Evolutionary conservation across 306 rosid genomes (phyloP), one percentile per base, ranked within the genome.

Genomic region (Gleditsia sinensis): DNA sequence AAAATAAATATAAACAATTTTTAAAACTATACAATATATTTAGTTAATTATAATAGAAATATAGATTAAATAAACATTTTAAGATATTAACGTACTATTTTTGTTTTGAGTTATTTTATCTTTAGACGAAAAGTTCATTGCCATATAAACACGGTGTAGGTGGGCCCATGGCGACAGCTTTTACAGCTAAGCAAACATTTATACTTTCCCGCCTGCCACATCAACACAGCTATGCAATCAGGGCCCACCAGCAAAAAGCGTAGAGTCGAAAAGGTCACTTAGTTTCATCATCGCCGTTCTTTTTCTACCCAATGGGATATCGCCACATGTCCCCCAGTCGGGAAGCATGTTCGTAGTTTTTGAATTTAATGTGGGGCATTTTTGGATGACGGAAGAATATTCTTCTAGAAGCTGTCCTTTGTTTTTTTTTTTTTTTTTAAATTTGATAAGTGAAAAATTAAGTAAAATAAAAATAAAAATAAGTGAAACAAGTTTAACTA

Each of bases 181-280:
- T 20, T 5, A 20, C 66, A 59, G 79, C 63, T 30, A 49, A 56
- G 48, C 51, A 48, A 45, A 45, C 75, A 16, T 17, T 33, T 63
- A 19, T 66, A 57, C 63, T 45, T 49, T 2, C 53, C 37, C 3
- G 50, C 17, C 71, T 19, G 56, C 50, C 75, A 48, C 66, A 39
- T 2, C 17, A 13, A 17, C 24, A 16, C n/a, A 5, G 7, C 45
- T 39, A 3, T 14, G 14, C 4, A n/a, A n/a, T 27, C 40, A 1
- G 64, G 87, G 9, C 77, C 82, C 56, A 53, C 74, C 69, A 39
- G 45, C 72, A 73, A 69, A 84, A 84, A 80, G 80, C 24, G 64
- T 25, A 11, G 48, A 33, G 51, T n/a, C n/a, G 14, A 80, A 79
- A 77, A 72, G 78, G 27, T 4, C 7, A 21, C 63, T 64, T 28